Evolutionary conservation across 495 filamentous ascomycete genomes (phyloP).

Genomic region (Podospora anserina): DNA sequence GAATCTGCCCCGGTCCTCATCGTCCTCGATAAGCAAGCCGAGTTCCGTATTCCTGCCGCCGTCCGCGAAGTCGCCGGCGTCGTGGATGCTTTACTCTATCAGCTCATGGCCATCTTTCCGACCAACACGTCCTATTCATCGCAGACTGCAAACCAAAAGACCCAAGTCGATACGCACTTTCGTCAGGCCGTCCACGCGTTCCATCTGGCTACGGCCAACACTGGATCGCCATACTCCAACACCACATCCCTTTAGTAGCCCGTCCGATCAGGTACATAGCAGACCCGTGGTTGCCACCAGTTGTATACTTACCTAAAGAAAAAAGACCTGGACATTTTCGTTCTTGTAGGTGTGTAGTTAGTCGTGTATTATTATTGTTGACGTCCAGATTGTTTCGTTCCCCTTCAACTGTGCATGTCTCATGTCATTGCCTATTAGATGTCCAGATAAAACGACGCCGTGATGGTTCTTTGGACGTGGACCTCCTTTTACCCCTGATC

Average conservation of each 20-base stretch:
- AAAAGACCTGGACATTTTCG: not conserved
- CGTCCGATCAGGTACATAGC: too few relatives aligned
- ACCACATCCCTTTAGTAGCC: conserved; percentile 15
- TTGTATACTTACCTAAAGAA: not conserved
- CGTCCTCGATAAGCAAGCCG: conserved; percentile 25
- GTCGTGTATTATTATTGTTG: not conserved
- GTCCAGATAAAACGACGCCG: too few relatives aligned
- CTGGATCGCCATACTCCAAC: conserved; percentile 24
- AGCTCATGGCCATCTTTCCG: conserved; percentile 25
- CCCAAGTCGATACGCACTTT: conserved; percentile 25
- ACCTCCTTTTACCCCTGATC: not conserved
- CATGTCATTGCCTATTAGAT: too few relatives aligned
- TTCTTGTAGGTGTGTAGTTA: not conserved
- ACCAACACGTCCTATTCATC: conserved; percentile 17
- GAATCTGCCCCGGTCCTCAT: conserved; percentile 19
- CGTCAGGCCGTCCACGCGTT: conserved; percentile 23
- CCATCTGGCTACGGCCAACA: conserved; percentile 26
- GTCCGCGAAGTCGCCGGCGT: conserved; percentile 20
- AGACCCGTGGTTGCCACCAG: too few relatives aligned
- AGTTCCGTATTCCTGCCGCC: conserved; percentile 24
- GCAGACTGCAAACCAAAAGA: conserved; percentile 25
- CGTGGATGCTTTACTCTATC: conserved; percentile 20
- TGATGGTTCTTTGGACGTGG: too few relatives aligned
- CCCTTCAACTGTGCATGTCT: too few relatives aligned
- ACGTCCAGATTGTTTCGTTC: not conserved